Evolutionary conservation across 2,329 filamentous ascomycete species (phyloP).

Genomic region (Trichoderma semiorbis): DNA sequence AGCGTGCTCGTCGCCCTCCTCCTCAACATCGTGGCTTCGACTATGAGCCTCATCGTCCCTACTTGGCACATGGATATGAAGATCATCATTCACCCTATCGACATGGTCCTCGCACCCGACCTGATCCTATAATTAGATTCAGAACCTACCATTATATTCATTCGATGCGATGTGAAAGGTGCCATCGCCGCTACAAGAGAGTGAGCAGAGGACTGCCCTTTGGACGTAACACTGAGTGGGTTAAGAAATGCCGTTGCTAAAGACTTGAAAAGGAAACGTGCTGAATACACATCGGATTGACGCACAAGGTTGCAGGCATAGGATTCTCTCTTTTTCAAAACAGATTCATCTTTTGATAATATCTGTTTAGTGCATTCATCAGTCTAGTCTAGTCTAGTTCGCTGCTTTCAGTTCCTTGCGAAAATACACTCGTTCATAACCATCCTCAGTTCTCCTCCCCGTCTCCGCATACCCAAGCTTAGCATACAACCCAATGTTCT

Average conservation of each 20-base stretch:
- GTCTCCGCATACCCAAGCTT: constrained; percentile 34
- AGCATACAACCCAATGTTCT: constrained; percentile 29
- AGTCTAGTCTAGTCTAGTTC: background rate
- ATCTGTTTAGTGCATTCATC: background rate
- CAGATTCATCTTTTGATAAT: too few species aligned
- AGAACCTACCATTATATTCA: background rate
- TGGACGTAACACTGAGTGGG: background rate
- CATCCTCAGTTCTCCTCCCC: constrained; percentile 29
- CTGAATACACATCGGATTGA: background rate
- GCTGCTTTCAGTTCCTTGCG: constrained; percentile 25
- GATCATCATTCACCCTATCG: background rate
- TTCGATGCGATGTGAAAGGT: background rate
- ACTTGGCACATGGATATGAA: background rate
- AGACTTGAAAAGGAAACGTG: background rate
- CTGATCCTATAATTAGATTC: background rate
- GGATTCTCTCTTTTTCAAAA: background rate
- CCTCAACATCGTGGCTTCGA: background rate
- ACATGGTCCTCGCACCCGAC: background rate
- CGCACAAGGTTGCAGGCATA: background rate
- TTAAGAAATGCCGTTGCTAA: background rate
- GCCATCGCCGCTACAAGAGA: background rate
- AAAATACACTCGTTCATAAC: constrained; percentile 36
- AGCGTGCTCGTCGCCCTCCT: background rate
- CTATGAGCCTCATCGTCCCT: background rate
- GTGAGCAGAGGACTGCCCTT: background rate